phyloP scores from a whole-genome alignment of 1,284 basidiomycete genomes.

The Puccinia novopanici region DNA sequence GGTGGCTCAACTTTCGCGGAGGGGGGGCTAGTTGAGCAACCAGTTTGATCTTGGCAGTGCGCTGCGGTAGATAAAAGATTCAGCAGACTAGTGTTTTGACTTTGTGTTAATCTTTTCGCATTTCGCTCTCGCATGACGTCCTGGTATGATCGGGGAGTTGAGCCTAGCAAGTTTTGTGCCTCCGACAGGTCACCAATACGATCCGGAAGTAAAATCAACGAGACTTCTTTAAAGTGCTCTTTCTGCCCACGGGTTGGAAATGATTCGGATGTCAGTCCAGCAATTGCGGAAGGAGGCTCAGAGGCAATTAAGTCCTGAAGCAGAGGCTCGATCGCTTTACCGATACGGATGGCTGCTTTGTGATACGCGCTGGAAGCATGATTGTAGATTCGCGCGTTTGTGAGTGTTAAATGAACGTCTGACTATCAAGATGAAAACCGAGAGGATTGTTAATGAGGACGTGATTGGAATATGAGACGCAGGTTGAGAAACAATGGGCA shows the following conservation, averaged over 20 bases:
- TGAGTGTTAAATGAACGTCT: slow-evolving; percentile 77
- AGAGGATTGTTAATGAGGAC: slow-evolving; percentile 53
- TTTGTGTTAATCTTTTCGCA: slow-evolving; percentile 26
- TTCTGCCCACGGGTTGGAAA: slow-evolving; percentile 42
- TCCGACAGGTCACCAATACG: slow-evolving; percentile 29
- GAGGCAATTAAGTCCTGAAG: slow-evolving; percentile 59
- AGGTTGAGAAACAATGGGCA: slow-evolving; percentile 14
- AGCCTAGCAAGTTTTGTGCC: neutral
- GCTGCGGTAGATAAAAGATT: neutral
- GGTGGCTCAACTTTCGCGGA: neutral
- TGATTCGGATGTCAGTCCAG: slow-evolving; percentile 1
- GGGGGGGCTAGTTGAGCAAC: neutral
- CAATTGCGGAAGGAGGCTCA: slow-evolving; percentile 37
- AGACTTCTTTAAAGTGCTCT: slow-evolving; percentile 36
- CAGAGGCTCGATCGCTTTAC: slow-evolving; percentile 66
- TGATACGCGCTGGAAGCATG: slow-evolving; percentile 72
- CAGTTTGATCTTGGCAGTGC: neutral
- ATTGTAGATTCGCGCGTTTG: slow-evolving; percentile 88
- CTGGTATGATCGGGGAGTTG: slow-evolving; percentile 13
- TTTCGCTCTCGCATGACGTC: slow-evolving; percentile 36
- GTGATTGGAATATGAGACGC: slow-evolving; percentile 2
- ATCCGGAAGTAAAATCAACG: slow-evolving; percentile 30
- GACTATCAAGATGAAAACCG: slow-evolving; percentile 63
- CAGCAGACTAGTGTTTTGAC: neutral
- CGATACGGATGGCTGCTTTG: slow-evolving; percentile 72